Evolutionary conservation across 306 rosid genomes (phyloP), one percentile per base, ranked within the genome.

Genomic region (Trifolium subterraneum): DNA sequence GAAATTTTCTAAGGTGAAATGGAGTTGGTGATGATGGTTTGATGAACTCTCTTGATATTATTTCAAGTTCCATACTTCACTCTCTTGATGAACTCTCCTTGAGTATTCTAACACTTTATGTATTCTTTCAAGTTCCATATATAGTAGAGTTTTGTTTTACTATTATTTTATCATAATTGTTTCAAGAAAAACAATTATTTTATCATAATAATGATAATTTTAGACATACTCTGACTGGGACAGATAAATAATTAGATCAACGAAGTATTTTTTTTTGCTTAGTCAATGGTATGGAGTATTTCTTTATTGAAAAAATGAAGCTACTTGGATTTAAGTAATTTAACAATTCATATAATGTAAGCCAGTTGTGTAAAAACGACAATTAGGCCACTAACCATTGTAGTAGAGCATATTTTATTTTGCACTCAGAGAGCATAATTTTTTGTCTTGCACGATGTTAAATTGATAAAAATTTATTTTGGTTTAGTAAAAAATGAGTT

Each of bases 1-100:
- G 68, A 31, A 64, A 47, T 54, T 33, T 44, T 64, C 5, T 73
- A 10, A 74, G 78, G 14, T 81, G 77, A 23, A 78, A 48, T 23
- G 88, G 85, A 45, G 91, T 89, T 25, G 84, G 74, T 67, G 78
- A 20, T 4, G 78, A 79, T 6, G 97, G 95, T 66, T 74, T 87
- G 44, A 91, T 83, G 77, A 48, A 67, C 81, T 87, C 92, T 82
- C 84, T 84, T 0, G 71, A 39, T 33, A 86, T 33, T n/a, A 73
- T 62, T 52, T 87, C 78, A 54, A 84, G 45, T 39, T 83, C 60
- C 80, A 68, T 67, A 55, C 35, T 22, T 55, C 8, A 55, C 62
- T 0, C 1, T 51, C 23, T 36, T 36, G 1, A 10, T 36, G 39
- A 36, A 7, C 10, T 8, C 1, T n/a, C n/a, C n/a, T 36, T 36